These are phyloP conservation scores for Plasmodium billcollinsi DNA, from an alignment of 169 alveolate species.

Conservation along the genomic window DNA sequence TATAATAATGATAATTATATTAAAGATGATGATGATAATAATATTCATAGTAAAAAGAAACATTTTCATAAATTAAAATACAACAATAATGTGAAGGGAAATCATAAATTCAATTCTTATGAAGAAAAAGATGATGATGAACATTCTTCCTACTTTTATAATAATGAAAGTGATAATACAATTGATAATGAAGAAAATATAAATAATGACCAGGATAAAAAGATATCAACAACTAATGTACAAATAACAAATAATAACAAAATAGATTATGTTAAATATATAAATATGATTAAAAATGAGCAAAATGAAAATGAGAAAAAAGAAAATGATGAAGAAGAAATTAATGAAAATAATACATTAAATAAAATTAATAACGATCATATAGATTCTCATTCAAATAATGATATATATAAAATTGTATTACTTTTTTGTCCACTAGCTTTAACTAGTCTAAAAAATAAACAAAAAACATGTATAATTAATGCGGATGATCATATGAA, in stretches of 20 bases:
- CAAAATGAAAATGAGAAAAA: neutral
- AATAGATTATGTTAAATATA: constrained; percentile 39
- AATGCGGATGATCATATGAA: constrained; percentile 75
- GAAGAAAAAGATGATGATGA: too few species aligned
- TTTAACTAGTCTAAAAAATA: constrained; percentile 51
- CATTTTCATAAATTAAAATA: too few species aligned
- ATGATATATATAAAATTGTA: constrained; percentile 26
- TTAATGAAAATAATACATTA: neutral
- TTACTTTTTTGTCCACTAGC: constrained; percentile 58
- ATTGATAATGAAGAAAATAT: neutral
- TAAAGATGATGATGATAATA: neutral
- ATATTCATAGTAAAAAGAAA: neutral
- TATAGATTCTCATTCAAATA: neutral
- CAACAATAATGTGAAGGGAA: neutral
- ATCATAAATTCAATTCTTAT: neutral
- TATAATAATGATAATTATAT: neutral
- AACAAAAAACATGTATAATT: constrained; percentile 25
- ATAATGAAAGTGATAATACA: too few species aligned
- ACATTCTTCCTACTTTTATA: too few species aligned
- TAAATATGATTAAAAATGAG: constrained; percentile 14
- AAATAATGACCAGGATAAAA: neutral
- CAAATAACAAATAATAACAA: neutral
- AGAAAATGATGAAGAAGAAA: neutral
- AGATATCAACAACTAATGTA: neutral
- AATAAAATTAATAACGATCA: too few species aligned